Percentiles rank a stretch among this genome's conserved stretches.
phyloP scores from a whole-genome alignment of 176 grass and related monocot species.

The Tillandsia fasciculata region DNA sequence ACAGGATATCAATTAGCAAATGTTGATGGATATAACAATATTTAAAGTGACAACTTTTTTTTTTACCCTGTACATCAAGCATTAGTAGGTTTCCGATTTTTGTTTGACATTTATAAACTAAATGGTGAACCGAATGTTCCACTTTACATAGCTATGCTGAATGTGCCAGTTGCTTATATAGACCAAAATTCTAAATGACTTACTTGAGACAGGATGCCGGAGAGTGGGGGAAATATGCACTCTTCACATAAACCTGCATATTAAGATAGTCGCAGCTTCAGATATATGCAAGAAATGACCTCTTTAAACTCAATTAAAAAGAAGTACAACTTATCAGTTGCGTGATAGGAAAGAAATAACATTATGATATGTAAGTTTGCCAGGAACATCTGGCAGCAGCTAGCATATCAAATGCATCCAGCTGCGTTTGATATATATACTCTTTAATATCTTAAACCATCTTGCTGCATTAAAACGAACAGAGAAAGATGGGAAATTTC shows the following conservation, averaged over 20 bases:
- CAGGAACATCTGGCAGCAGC: no score
- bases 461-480: not conserved
- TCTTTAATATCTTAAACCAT: no score
- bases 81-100: no score
- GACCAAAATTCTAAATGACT: constrained; percentile 8
- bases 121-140: not conserved
- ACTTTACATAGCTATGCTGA: no score
- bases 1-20: constrained; percentile 5
- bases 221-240: constrained; percentile 63
- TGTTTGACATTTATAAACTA: no score
- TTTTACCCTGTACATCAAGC: no score
- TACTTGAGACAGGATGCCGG: constrained; percentile 94
- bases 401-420: no score
- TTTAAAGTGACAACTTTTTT: no score
- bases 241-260: constrained; percentile 83
- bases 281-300: not conserved
- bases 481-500: not conserved
- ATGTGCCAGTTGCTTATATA: not conserved
- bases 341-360: not conserved
- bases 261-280: not conserved
- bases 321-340: not conserved
- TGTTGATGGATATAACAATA: constrained; percentile 7
- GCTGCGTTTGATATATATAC: no score
- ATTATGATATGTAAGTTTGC: no score
- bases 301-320: not conserved